These are phyloP conservation scores for Candida insectalens DNA, from an alignment of 805 yeast genomes.

Conservation along the genomic window DNA sequence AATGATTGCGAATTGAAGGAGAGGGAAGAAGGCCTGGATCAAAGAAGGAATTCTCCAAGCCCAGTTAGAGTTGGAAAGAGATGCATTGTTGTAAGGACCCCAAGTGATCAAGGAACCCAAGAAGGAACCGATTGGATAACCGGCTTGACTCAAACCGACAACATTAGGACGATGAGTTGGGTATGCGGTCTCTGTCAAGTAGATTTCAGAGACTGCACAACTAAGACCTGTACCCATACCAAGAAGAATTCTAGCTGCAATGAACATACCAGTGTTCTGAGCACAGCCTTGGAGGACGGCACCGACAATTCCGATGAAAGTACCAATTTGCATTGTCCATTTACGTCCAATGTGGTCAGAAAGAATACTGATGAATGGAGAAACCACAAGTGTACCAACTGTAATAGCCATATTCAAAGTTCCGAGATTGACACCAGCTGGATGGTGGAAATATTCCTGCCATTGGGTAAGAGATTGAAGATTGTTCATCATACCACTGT, in stretches of 20 bases:
- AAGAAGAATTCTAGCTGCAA: conserved; percentile 36
- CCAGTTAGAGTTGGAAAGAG: conserved; percentile 23
- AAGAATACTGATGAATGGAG: conserved; percentile 24
- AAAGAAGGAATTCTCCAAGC: conserved; percentile 49
- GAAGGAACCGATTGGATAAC: conserved; percentile 34
- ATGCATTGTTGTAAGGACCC: conserved; percentile 30
- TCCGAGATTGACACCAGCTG: conserved; percentile 25
- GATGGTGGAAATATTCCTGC: conserved; percentile 24
- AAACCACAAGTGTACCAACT: conserved; percentile 28
- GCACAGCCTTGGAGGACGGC: conserved; percentile 43
- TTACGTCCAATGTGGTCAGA: conserved; percentile 49
- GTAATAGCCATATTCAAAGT: conserved; percentile 26
- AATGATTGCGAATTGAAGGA: conserved; percentile 27
- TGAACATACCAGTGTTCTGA: conserved; percentile 21
- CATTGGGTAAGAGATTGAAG: conserved; percentile 31
- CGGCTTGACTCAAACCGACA: conserved; percentile 39
- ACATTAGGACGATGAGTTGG: conserved; percentile 34
- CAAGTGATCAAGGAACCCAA: conserved; percentile 30
- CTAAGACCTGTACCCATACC: conserved; percentile 33
- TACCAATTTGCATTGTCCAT: conserved; percentile 42
- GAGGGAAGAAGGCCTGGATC: conserved; percentile 39
- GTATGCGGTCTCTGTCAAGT: conserved; percentile 39
- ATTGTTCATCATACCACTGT: conserved; percentile 36
- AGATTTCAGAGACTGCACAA: conserved; percentile 35
- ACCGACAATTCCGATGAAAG: conserved; percentile 43